A percentile compares a stretch with the other conserved stretches of the same genome.
Conservation (phyloP, 805 yeast species). For the Metahyphopichia silvanorum region DNA sequence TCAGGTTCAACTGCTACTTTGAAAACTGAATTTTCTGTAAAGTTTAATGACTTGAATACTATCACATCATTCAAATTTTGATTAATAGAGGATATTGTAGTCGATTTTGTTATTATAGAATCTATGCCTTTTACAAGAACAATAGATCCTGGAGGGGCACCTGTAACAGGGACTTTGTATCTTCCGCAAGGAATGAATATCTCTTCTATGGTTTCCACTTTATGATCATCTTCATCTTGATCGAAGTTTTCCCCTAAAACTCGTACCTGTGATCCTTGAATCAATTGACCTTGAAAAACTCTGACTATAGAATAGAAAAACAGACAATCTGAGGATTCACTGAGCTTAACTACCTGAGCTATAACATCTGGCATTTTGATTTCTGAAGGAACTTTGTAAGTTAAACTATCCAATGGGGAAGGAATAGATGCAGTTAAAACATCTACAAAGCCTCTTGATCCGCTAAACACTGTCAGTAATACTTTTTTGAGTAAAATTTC, state of each 20-base stretch:
- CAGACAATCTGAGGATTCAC: slow-evolving; percentile 52
- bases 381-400: slow-evolving; percentile 8
- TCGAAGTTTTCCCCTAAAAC: slow-evolving; percentile 55
- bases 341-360: slow-evolving; percentile 46
- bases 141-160: slow-evolving; percentile 62
- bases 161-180: slow-evolving; percentile 53
- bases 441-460: slow-evolving; percentile 50
- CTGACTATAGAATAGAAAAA: slow-evolving; percentile 58
- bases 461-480: slow-evolving; percentile 52
- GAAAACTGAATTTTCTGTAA: slow-evolving; percentile 56
- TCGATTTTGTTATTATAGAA: slow-evolving; percentile 53
- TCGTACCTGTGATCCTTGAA: slow-evolving; percentile 43
- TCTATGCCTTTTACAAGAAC: slow-evolving; percentile 68
- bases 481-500: slow-evolving; percentile 55
- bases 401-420: no score
- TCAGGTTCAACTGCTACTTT: slow-evolving; percentile 83
- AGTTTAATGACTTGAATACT: slow-evolving; percentile 39
- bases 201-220: slow-evolving; percentile 36
- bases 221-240: slow-evolving; percentile 52
- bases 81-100: slow-evolving; percentile 44
- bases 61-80: slow-evolving; percentile 10
- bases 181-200: slow-evolving; percentile 66
- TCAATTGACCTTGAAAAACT: slow-evolving; percentile 58
- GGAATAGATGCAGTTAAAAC: slow-evolving; percentile 29
- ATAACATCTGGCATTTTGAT: slow-evolving; percentile 3